Evolutionary conservation across 805 yeast genomes (phyloP).

Genomic region (Phaffomyces opuntiae): DNA sequence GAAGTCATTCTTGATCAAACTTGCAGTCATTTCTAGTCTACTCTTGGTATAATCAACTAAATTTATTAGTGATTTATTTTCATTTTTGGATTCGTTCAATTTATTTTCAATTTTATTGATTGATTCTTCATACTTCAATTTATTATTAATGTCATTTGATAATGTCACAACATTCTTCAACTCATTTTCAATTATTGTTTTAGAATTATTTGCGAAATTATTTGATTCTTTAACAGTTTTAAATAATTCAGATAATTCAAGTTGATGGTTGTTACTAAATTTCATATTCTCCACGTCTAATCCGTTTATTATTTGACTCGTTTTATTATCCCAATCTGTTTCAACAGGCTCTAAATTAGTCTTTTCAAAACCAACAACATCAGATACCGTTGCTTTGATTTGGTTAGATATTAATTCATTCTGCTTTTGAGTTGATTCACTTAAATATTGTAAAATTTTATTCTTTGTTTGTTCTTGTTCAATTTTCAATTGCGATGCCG

Average conservation of each 20-base stretch:
- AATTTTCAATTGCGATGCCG: slow-evolving; percentile 12
- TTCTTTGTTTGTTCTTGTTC: slow-evolving; percentile 16
- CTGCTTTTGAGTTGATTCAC: slow-evolving; percentile 14
- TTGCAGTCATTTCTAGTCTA: not conserved
- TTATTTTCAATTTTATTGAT: slow-evolving; percentile 7
- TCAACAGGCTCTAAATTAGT: slow-evolving; percentile 9
- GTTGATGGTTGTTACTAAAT: slow-evolving; percentile 7
- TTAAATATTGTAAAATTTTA: slow-evolving; percentile 16
- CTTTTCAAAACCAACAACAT: slow-evolving; percentile 15
- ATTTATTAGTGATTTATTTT: not conserved
- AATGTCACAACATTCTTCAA: slow-evolving; percentile 9
- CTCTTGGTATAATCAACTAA: slow-evolving; percentile 1
- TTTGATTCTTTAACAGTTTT: slow-evolving; percentile 12
- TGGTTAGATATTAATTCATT: slow-evolving; percentile 10
- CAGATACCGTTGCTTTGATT: slow-evolving; percentile 12
- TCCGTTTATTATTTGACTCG: slow-evolving; percentile 15
- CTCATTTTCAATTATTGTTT: slow-evolving; percentile 14
- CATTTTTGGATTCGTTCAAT: not conserved
- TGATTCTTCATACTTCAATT: not conserved
- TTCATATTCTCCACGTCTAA: slow-evolving; percentile 14
- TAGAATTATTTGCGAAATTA: slow-evolving; percentile 10
- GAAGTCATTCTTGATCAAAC: slow-evolving; percentile 5
- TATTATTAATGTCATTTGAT: slow-evolving; percentile 3
- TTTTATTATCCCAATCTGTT: slow-evolving; percentile 16
- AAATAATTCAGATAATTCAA: slow-evolving; percentile 6